Base-by-base conservation (phyloP, 164 flowering plant genomes). In the Berberis vulgaris region DNA sequence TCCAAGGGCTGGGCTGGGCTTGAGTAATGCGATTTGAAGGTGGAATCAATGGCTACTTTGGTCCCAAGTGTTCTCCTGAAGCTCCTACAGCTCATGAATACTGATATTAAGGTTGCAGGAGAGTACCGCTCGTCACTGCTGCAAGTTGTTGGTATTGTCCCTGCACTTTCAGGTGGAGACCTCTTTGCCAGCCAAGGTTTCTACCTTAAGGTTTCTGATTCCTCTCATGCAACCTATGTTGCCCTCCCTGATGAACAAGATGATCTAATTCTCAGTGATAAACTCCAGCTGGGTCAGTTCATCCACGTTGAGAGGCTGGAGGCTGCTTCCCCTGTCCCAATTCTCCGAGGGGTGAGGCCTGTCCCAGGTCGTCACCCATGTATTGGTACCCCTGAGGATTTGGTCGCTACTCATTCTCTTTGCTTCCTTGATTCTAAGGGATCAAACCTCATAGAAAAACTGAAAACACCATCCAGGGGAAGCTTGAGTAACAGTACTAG, bases 291-390 rank as follows among this genome's bases (percentile, higher is more conserved):
- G 72, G 97, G 98, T 56, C 97, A 94, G 76, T 94, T 84, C 65
- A 82, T 94, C 59, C 88, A 87, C 73, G 97, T 94, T 6, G 97
- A 94, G 44, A 76, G 91, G 75, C 76, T 94, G 3, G 87, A 84
- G 63, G 76, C 91, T 2, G 87, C 95, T 12, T 86, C 91, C 0
- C 97, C 99, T 1, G 97, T 94, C 41, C 99, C 97, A 1, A 79
- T 94, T 61, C 84, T 94, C 49, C 81, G 76, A 11, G 99, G 99
- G 46, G 97, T 89, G 46, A 72, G 81, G 73, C 96, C 92, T 0
- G 78, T 94, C 26, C 97, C 97, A 0, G 98, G 98, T 6, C 77
- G 99, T 52, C 99, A 91, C 69, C 83, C 91, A n/a, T 94, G 97
- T 68, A 82, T 87, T 2, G 99, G 99, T 11, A 86, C 59, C 69